Base-by-base conservation (phyloP, 441 rosid species). In the Syzygium malaccense region DNA sequence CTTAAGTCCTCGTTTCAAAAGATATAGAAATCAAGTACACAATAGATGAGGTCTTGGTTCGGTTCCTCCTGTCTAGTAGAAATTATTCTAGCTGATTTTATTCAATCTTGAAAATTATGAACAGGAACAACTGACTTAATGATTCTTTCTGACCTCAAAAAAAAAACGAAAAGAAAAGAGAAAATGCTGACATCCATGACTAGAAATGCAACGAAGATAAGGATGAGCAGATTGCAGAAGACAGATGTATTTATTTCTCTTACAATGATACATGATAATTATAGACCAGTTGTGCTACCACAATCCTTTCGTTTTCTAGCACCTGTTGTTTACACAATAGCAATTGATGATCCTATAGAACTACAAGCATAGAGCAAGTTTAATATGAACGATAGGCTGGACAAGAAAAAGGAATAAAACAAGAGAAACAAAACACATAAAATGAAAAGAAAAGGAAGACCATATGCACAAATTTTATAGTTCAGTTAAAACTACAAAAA, bases 391-490 rank as follows among this genome's bases (percentile, higher is more conserved):
- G 66, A 57, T 85, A 33, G 33, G 58, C 92, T 88, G 88, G 84
- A 90, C 92, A 88, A 17, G 17, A 48, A 41, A 80, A 86, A 55
- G 78, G 41, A 60, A 30, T 13, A 78, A 53, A 53, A 51, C 10
- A 54, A 14, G 26, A 32, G 68, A 48, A 62, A 79, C 66, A 55
- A 88, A 71, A 66, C 51, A 20, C 19, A 6, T 55, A 45, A 60
- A 68, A 64, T 28, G 66, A 85, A 87, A 90, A 45, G 7, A 57
- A 60, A 58, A 64, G 7, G 55, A 79, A 85, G 88, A 55, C 4
- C 89, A 91, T 94, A 94, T 93, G 93, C 94, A 94, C 95, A 93
- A 91, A 90, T 87, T 88, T 66, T 80, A 87, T 87, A 55, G 86
- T 78, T 79, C 45, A 64, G 83, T 87, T 85, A 68, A 85, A 75